A percentile compares a stretch with the other conserved stretches of the same genome.
Evolutionary conservation across 495 filamentous ascomycete species (phyloP).

Genomic region (Aeminium ludgeri): DNA sequence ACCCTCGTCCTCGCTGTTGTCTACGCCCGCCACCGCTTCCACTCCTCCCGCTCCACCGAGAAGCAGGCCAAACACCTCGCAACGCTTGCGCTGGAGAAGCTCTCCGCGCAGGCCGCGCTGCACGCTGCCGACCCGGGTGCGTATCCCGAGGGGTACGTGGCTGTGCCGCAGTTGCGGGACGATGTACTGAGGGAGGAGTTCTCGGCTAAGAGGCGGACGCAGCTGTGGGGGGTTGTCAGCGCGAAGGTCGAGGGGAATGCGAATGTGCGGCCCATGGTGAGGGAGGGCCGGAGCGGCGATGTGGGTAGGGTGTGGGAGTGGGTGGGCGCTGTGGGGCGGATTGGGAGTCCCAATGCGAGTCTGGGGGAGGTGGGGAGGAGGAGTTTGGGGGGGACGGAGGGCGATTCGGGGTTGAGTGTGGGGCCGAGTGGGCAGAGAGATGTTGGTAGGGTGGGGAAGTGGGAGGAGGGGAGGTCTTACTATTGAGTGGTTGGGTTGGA

Average conservation of each 20-base stretch:
- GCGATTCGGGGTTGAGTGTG: constrained; percentile 4
- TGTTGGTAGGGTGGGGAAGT: constrained; percentile 3
- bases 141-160: constrained; percentile 56
- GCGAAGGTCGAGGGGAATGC: constrained; percentile 80
- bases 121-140: constrained; percentile 42
- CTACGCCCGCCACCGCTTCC: constrained; percentile 42
- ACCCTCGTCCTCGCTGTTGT: constrained; percentile 32
- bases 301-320: constrained; percentile 87
- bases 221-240: constrained; percentile 65
- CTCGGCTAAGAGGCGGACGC: constrained; percentile 49
- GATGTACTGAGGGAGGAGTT: constrained; percentile 78
- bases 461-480: constrained; percentile 11
- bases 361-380: constrained; percentile 7
- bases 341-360: constrained; percentile 7
- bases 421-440: background rate
- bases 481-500: constrained; percentile 5
- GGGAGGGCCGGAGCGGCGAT: constrained; percentile 71
- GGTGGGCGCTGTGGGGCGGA: constrained; percentile 50
- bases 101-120: constrained; percentile 64
- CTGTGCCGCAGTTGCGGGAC: constrained; percentile 75
- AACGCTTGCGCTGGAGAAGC: constrained; percentile 59
- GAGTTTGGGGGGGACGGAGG: constrained; percentile 8
- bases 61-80: constrained; percentile 65
- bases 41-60: constrained; percentile 41
- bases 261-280: constrained; percentile 71